Percentiles rank a stretch among this genome's conserved stretches.
Conservation (phyloP, 139 green algal genomes). For the Chlorella sorokiniana region DNA sequence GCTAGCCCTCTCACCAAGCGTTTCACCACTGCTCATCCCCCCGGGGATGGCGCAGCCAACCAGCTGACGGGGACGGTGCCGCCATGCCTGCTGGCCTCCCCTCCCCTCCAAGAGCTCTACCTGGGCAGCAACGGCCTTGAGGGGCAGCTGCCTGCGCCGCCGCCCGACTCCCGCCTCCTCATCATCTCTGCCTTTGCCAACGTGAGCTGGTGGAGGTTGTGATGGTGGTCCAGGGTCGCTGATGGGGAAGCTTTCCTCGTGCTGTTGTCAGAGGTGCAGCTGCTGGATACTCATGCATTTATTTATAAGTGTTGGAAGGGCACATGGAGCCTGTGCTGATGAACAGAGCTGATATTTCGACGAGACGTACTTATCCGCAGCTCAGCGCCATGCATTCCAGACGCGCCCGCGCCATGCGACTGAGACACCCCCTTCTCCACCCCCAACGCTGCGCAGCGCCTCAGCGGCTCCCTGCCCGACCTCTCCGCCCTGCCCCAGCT, state of each 20-base stretch:
- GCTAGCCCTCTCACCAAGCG: not conserved
- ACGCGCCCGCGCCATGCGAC: too few relatives aligned
- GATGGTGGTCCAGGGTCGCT: not conserved
- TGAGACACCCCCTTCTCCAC: not conserved
- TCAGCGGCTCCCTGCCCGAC: not conserved
- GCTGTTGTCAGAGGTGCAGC: too few relatives aligned
- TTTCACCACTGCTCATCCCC: not conserved
- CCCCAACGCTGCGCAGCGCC: not conserved
- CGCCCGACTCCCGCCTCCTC: not conserved
- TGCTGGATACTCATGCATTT: not conserved
- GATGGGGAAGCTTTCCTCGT: not conserved
- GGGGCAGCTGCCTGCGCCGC: constrained; percentile 4
- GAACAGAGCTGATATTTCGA: too few relatives aligned
- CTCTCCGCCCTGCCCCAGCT: constrained; percentile 2
- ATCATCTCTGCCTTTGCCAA: constrained; percentile 16
- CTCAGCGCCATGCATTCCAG: too few relatives aligned
- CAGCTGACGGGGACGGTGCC: constrained; percentile 2
- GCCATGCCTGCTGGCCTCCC: not conserved
- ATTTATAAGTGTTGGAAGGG: too few relatives aligned
- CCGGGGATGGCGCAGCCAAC: not conserved
- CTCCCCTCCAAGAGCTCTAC: constrained; percentile 20
- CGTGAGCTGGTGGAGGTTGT: not conserved
- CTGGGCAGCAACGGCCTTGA: constrained; percentile 9
- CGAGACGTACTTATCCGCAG: too few relatives aligned
- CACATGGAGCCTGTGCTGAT: too few relatives aligned